Evolutionary conservation across 2,329 filamentous ascomycete genomes (phyloP), one percentile per base, ranked within the genome.

Genomic region (Colletotrichum eremochloae): DNA sequence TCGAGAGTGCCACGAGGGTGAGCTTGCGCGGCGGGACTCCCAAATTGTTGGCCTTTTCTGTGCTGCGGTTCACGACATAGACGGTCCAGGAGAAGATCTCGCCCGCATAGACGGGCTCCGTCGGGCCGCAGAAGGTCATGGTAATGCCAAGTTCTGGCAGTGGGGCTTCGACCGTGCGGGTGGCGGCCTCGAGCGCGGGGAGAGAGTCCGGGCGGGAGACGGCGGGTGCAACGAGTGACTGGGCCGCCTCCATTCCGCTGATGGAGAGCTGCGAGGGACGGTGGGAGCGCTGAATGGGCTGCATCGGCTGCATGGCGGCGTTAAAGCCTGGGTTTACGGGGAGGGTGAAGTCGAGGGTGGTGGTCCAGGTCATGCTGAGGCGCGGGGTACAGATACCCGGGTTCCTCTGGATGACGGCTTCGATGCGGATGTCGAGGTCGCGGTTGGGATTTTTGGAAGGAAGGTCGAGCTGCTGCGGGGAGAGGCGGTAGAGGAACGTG

Each of bases 21-120:
- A 96, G 86, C 77, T 94, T 93, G 63, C 93, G 89, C 3, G 88
- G 82, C 2, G 83, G 78, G 0, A 80, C 76, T 44, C 85, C 82
- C 33, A 83, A 77, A 69, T 57, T 65, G 68, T 57, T 67, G 36
- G 68, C 42, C 68, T 77, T 81, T 38, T 83, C 86, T 52, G 84
- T 83, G 58, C 88, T 90, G 61, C 92, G 89, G 80, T 96, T 96
- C 75, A 94, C 91, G 48, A 95, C 90, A 77, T 94, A 93, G 20
- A 95, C 87, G 44, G 87, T 88, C 91, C 94, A 94, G 52, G 85
- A 84, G 79, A 96, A 95, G 62, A 90, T 85, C 57, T 93, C 86
- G 48, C 92, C 92, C 0, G 90, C 87, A 69, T 84, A 86, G 33
- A 94, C 85, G 65, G 87, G 84, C 31, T 81, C 77, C 15, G 81